Base-by-base conservation (phyloP, 805 yeast genomes). In the Wickerhamomyces sydowiorum region DNA sequence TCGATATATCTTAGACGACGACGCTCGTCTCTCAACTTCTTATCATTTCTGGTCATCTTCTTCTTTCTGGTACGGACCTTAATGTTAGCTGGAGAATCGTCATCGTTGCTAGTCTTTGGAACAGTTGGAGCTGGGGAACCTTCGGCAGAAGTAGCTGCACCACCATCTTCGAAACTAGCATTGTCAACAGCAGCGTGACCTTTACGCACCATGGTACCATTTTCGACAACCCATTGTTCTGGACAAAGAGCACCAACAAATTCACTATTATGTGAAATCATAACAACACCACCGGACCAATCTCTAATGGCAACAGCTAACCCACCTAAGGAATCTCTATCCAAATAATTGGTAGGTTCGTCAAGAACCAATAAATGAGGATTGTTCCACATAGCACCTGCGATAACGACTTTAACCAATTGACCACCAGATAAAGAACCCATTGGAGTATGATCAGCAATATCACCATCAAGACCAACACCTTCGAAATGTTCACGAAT, bases 341-440 rank as follows among this genome's bases (percentile, higher is more conserved):
- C 99, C 69, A 91, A 74, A 73, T 93, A 91, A 71, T 91, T 91
- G 59, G 98, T 91, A 63, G 99, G 99, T 77, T 91, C 99, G 67
- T 91, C 99, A 47, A 91, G 75, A 34, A 91, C 99, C 50, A 91
- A 76, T 65, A 91, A 77, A 66, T 91, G 99, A 17, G 99, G 99
- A 62, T 91, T 93, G 69, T 93, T 91, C 99, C 99, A 91, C 93
- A 91, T 91, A 50, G 98, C 97, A 68, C 98, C 99, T 13, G 98
- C 98, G 70, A 91, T 91, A 46, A 91, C 99, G 49, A 91, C 98
- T 68, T 91, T 91, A 47, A 91, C 99, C 62, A 91, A 76, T 71
- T 91, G 99, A 57, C 99, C 99, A 63, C 99, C 99, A 21, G 97
- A 89, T 50, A 91, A 73, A 7, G 96, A 87, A 20, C 98, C 97